These are phyloP conservation scores for Penicillium ucsense DNA, from an alignment of 495 filamentous ascomycete genomes.

Conservation along the genomic window DNA sequence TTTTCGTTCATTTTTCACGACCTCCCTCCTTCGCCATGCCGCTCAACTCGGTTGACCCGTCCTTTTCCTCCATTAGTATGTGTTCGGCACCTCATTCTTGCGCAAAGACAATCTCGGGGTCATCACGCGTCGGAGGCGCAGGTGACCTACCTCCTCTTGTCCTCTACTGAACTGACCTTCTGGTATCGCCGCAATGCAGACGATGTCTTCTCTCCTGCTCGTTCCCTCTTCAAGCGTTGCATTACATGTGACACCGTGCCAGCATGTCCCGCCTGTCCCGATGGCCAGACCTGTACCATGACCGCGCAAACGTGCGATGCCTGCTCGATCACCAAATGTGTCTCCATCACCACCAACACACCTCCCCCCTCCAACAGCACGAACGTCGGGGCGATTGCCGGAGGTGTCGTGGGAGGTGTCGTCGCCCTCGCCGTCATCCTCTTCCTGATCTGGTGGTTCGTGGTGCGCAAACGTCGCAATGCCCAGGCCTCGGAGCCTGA, in stretches of 20 bases:
- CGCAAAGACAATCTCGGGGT: not conserved
- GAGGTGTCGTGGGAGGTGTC: slow-evolving; percentile 73
- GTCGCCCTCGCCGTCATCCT: slow-evolving; percentile 56
- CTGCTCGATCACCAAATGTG: slow-evolving; percentile 55
- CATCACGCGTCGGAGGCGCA: no score
- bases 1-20: slow-evolving; percentile 1
- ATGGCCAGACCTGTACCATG: slow-evolving; percentile 46
- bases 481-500: slow-evolving; percentile 27
- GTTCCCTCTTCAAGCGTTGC: slow-evolving; percentile 41
- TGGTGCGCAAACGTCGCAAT: slow-evolving; percentile 68
- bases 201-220: slow-evolving; percentile 16
- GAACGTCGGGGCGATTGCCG: slow-evolving; percentile 72
- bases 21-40: slow-evolving; percentile 20
- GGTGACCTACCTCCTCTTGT: no score
- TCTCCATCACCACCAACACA: slow-evolving; percentile 21
- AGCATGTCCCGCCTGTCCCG: slow-evolving; percentile 40
- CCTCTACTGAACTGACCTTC: no score
- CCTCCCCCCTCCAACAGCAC: slow-evolving; percentile 31
- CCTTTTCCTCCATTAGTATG: slow-evolving; percentile 16
- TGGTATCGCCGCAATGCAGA: no score
- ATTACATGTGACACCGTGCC: slow-evolving; percentile 33
- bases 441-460: slow-evolving; percentile 78
- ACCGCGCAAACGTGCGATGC: slow-evolving; percentile 42
- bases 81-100: not conserved
- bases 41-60: slow-evolving; percentile 13